phyloP scores from a whole-genome alignment of 495 filamentous ascomycete genomes.

The Penicillium goetzii region DNA sequence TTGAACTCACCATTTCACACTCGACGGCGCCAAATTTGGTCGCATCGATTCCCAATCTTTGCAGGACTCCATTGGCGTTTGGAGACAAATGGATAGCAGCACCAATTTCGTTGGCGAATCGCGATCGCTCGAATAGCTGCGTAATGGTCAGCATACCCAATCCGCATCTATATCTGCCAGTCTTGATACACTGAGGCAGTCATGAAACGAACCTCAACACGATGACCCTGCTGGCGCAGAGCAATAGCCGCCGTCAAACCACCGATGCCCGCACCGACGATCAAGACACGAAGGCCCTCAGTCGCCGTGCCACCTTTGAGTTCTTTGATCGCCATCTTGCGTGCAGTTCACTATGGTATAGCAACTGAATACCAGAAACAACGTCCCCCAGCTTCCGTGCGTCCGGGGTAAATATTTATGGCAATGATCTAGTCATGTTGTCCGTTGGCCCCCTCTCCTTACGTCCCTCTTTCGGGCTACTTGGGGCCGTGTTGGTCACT shows the following conservation, averaged over 20 bases:
- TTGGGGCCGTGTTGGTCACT: not conserved
- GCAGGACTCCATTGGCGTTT: conserved; percentile 56
- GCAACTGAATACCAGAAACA: not conserved
- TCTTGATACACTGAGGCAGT: not conserved
- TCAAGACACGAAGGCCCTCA: conserved; percentile 44
- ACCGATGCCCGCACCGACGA: conserved; percentile 62
- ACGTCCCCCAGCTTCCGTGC: not conserved
- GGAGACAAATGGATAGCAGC: conserved; percentile 59
- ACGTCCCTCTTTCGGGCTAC: not conserved
- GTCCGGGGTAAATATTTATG: conserved; percentile 14
- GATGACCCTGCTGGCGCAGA: conserved; percentile 56
- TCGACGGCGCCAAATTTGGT: conserved; percentile 41
- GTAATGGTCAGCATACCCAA: not conserved
- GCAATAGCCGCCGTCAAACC: conserved; percentile 58
- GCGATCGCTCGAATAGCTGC: conserved; percentile 58
- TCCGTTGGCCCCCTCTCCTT: not conserved
- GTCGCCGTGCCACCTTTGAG: conserved; percentile 13
- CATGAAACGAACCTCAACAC: conserved; percentile 44
- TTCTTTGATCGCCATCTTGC: conserved; percentile 24
- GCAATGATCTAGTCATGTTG: not conserved
- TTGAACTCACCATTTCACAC: conserved; percentile 30
- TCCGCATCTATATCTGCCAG: not conserved
- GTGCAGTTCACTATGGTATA: not conserved
- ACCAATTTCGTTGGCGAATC: conserved; percentile 57
- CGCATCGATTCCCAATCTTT: conserved; percentile 45